phyloP scores from a whole-genome alignment of 1,139 yeast species.

The Geotrichum europaeum region DNA sequence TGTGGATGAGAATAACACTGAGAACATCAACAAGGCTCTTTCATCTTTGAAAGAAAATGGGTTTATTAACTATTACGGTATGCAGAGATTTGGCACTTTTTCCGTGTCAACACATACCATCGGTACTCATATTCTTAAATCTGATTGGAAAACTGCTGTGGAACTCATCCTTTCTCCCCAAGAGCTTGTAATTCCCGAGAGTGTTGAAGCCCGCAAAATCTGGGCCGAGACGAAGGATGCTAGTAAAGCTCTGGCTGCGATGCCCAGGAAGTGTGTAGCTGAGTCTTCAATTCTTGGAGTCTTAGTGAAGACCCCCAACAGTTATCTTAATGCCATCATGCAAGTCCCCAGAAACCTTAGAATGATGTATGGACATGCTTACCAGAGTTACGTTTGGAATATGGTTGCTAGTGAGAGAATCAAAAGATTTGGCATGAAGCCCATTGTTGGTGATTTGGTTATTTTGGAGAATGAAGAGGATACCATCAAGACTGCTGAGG shows the following conservation, averaged over 20 bases:
- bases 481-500: slow-evolving; percentile 25
- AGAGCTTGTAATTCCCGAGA: slow-evolving; percentile 74
- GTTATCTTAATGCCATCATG: slow-evolving; percentile 74
- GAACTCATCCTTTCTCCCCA: slow-evolving; percentile 79
- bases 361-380: slow-evolving; percentile 95
- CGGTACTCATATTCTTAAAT: slow-evolving; percentile 65
- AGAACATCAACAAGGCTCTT: slow-evolving; percentile 48
- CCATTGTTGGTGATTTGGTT: slow-evolving; percentile 81
- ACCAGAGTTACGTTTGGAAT: slow-evolving; percentile 95
- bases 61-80: slow-evolving; percentile 87
- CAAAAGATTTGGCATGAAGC: slow-evolving; percentile 58
- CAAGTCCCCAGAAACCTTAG: slow-evolving; percentile 87
- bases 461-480: slow-evolving; percentile 34
- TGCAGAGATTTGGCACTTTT: slow-evolving; percentile 97
- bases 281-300: slow-evolving; percentile 66
- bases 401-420: slow-evolving; percentile 73
- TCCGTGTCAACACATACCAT: slow-evolving; percentile 83
- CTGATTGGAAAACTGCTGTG: slow-evolving; percentile 75
- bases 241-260: slow-evolving; percentile 51
- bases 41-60: slow-evolving; percentile 60
- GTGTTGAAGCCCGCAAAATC: slow-evolving; percentile 69
- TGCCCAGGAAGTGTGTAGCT: slow-evolving; percentile 87
- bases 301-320: slow-evolving; percentile 43
- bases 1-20: slow-evolving; percentile 41
- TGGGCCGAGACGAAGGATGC: slow-evolving; percentile 80